Evolutionary conservation across 139 green algal species (phyloP), one percentile per base, ranked within the genome.

Genomic region (Ettlia oleoabundans): DNA sequence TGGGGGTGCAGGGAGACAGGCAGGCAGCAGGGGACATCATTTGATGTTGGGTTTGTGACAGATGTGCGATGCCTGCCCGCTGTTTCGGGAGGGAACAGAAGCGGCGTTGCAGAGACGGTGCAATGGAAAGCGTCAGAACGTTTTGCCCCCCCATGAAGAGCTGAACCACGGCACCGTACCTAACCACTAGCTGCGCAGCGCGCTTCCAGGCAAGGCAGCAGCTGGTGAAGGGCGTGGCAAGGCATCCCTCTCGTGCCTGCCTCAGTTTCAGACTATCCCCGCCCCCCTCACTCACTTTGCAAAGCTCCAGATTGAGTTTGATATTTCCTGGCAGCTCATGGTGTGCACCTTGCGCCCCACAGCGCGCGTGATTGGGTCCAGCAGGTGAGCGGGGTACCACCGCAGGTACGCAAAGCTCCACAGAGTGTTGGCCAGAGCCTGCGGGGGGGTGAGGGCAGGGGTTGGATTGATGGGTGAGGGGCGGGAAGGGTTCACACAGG

Each of bases 371-470:
- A 89, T 78, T 53, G 35, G 53, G 15, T 70, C 43, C 63, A 89
- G 66, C 53, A 84, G 32, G 30, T 26, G 67, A 21, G 43, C 53
- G 32, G 89, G 87, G 80, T 90, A 90, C 63, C 75, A 92, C 24
- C 87, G 78, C 63, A 90, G 74, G 33, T 76, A 85, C 33, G 87
- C 85, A 82, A 89, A 86, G n/a, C 76, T 63, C 76, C 81, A 86
- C 30, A 89, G 70, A 33, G 78, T 69, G 78, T 91, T 91, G 67
- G 82, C 61, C 58, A 91, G 58, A 15, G 82, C 87, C 82, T 91
- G 85, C 62, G 1, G 72, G 4, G 42, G 18, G 38, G 5, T 32
- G 18, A 65, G 55, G 55, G 21, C 55, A 65, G 30, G 55, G 55
- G 5, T n/a, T 41, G 32, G 21, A 52, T 33, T 33, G 2, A 37